Conservation (phyloP, 345 rosid species). For the Pelargonium nanum region DNA sequence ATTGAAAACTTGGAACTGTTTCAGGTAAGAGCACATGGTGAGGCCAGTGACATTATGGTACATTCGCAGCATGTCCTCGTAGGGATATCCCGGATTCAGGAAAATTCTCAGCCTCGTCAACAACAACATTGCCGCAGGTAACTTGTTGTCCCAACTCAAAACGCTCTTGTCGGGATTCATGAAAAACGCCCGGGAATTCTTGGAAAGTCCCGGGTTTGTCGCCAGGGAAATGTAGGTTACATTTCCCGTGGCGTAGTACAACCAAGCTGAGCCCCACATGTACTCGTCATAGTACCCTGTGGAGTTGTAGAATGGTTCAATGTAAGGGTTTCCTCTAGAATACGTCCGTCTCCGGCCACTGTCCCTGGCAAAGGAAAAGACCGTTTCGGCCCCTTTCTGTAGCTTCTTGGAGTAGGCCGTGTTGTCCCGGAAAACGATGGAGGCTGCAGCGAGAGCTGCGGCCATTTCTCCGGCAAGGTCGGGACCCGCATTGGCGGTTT, state of each 20-base stretch:
- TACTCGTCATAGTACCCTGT: constrained; percentile 64
- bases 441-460: constrained; percentile 67
- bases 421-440: constrained; percentile 56
- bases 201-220: constrained; percentile 42
- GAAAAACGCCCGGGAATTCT: constrained; percentile 46
- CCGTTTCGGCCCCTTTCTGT: constrained; percentile 41
- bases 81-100: constrained; percentile 70
- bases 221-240: constrained; percentile 40
- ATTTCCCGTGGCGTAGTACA: constrained; percentile 84
- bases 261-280: constrained; percentile 80
- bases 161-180: constrained; percentile 24
- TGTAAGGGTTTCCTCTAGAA: constrained; percentile 28
- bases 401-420: constrained; percentile 43
- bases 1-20: constrained; percentile 52
- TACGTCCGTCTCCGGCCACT: constrained; percentile 28
- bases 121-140: constrained; percentile 86
- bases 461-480: constrained; percentile 66
- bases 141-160: constrained; percentile 71
- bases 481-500: constrained; percentile 37
- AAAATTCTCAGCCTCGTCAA: constrained; percentile 63
- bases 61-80: constrained; percentile 64
- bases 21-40: constrained; percentile 68
- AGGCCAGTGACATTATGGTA: constrained; percentile 60
- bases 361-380: constrained; percentile 32
- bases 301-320: constrained; percentile 58